phyloP scores from a whole-genome alignment of 768 basidiomycete species.

The Auricularia sp. region DNA sequence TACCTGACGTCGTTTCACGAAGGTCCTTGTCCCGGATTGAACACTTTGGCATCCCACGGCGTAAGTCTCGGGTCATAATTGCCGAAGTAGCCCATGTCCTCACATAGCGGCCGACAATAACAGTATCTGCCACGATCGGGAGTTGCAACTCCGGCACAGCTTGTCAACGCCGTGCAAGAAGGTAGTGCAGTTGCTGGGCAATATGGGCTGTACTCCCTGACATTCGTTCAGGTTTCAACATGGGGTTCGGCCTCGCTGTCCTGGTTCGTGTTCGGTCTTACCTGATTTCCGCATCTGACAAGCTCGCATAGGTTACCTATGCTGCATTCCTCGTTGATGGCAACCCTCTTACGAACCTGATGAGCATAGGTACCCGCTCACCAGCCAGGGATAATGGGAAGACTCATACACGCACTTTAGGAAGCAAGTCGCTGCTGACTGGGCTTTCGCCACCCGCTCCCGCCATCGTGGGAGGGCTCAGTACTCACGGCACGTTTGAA shows the following conservation, averaged over 20 bases:
- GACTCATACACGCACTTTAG: background rate
- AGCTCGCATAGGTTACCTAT: background rate
- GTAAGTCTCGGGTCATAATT: background rate
- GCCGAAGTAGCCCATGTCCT: background rate
- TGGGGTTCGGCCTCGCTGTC: constrained; percentile 1
- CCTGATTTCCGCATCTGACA: background rate
- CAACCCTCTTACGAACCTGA: constrained; percentile 4
- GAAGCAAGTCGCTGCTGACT: background rate
- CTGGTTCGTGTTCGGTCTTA: background rate
- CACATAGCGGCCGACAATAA: background rate
- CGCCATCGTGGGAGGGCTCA: constrained; percentile 2
- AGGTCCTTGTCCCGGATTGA: constrained; percentile 8
- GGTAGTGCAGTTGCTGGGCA: background rate
- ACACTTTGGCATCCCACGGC: constrained; percentile 6
- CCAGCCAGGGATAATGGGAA: background rate
- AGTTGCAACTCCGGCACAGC: constrained; percentile 4
- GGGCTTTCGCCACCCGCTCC: background rate
- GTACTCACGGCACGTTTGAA: constrained; percentile 3
- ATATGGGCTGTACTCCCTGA: background rate
- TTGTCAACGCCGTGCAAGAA: constrained; percentile 5
- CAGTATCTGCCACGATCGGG: constrained; percentile 6
- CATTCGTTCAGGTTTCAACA: constrained; percentile 4
- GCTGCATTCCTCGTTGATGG: constrained; percentile 5
- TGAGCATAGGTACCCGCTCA: constrained; percentile 2
- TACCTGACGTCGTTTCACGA: background rate